Percentiles rank a stretch among this genome's conserved stretches.
These are phyloP conservation scores for Rutidosis leptorrhynchoides DNA, from an alignment of 129 eudicot species.

Conservation along the genomic window DNA sequence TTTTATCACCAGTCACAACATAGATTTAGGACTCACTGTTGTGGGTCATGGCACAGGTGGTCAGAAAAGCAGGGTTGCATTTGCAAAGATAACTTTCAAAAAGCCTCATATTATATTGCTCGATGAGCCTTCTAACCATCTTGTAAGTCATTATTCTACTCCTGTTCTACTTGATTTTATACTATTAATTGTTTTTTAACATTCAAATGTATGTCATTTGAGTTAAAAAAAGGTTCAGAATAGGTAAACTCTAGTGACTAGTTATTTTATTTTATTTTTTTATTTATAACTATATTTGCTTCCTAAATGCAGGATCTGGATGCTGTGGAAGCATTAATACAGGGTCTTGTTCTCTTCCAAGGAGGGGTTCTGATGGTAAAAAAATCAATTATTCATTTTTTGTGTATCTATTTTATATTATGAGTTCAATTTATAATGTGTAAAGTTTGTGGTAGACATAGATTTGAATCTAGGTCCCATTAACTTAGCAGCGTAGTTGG, in stretches of 20 bases:
- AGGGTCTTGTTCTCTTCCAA: slow-evolving; percentile 95
- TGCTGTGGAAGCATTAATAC: slow-evolving; percentile 97
- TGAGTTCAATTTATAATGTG: background rate
- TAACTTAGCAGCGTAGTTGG: slow-evolving; percentile 5
- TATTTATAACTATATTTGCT: background rate
- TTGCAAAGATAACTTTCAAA: slow-evolving; percentile 95
- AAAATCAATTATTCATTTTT: slow-evolving; percentile 6
- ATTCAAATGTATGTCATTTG: slow-evolving; percentile 6
- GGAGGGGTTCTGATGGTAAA: slow-evolving; percentile 98
- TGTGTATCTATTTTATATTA: slow-evolving; percentile 2
- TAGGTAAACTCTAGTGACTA: background rate
- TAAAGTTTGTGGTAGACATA: background rate
- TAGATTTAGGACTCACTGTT: slow-evolving; percentile 21
- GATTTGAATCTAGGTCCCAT: slow-evolving; percentile 10
- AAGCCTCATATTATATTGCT: slow-evolving; percentile 93
- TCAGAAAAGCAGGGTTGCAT: slow-evolving; percentile 99
- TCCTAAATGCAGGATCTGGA: slow-evolving; percentile 76
- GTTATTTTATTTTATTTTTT: too few relatives aligned
- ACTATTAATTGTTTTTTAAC: background rate
- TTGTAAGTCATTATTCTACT: slow-evolving; percentile 56
- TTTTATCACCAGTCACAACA: background rate
- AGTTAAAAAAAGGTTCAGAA: background rate
- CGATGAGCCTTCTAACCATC: slow-evolving; percentile 98
- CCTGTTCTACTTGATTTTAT: background rate
- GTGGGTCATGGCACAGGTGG: slow-evolving; percentile 66